Base-by-base conservation (phyloP, 2,329 filamentous ascomycete species). In the Penicillium freii region DNA sequence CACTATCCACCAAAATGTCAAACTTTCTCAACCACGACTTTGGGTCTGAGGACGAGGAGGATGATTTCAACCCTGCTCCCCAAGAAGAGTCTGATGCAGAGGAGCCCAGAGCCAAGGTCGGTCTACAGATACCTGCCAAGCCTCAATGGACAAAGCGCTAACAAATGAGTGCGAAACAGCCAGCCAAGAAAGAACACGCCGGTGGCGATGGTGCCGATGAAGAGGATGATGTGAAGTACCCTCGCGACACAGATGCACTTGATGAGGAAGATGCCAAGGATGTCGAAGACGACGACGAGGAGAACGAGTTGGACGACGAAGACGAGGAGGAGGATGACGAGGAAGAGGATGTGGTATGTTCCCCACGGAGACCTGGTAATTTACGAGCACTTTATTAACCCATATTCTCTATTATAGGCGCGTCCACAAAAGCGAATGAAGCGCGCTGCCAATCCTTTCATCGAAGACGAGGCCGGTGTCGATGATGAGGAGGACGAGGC, bases 391-490 rank as follows among this genome's bases (percentile, higher is more conserved):
- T 17, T 44, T 11, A 5, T 57, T 71, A 58, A 69, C 61, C 61
- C 9, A 31, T 21, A 15, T 36, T 58, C 49, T 55, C 52, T 31
- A 57, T 43, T 50, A 11, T 63, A 54, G 34, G 66, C 87, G 57
- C 85, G 91, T 70, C 90, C 90, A 56, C 85, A 89, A 67, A 97
- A 97, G 76, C 89, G 92, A 57, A 78, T 82, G 70, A 88, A 87
- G 73, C 86, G 89, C 63, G 84, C 84, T 63, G 86, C 91, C 62
- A 90, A 91, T 67, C 87, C 89, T 69, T 97, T 97, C 85, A 87
- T 99, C 78, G 94, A 99, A 86, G 91, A 93, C 70, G 94, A 99
- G 81, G 94, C 94, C 73, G 94, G 97, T 78, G 94, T 99, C 66
- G 94, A 97, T 71, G 94, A 90, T 58, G 87, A 96, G 62, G 92